Evolutionary conservation across 352 stramenopile genomes (phyloP).

Genomic region (Phytophthora colocasiae): DNA sequence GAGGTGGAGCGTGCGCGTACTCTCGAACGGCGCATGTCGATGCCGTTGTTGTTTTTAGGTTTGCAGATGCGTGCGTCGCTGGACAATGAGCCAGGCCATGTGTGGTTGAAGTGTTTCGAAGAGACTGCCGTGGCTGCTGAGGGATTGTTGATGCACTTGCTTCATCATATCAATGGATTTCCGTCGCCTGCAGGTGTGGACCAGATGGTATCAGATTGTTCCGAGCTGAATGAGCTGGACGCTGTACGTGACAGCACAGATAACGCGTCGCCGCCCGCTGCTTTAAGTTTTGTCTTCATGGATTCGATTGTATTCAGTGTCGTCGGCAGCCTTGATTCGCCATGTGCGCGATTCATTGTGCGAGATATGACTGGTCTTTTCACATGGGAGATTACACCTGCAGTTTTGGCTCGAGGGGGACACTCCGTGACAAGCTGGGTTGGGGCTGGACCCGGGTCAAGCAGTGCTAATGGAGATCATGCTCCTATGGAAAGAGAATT

Average conservation of each 20-base stretch:
- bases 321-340: conserved; percentile 80
- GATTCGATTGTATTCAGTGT: conserved; percentile 88
- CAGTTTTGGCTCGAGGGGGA: conserved; percentile 26
- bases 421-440: conserved; percentile 33
- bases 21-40: conserved; percentile 73
- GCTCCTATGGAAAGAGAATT: conserved; percentile 47
- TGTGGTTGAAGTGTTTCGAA: conserved; percentile 85
- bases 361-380: conserved; percentile 88
- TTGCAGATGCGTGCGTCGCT: conserved; percentile 87
- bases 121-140: conserved; percentile 85
- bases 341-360: conserved; percentile 78
- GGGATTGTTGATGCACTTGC: conserved; percentile 83
- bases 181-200: conserved; percentile 84
- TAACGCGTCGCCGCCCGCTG: conserved; percentile 38
- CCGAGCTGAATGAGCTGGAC: conserved; percentile 67
- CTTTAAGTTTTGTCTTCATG: conserved; percentile 91
- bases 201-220: conserved; percentile 85
- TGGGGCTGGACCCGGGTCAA: neutral
- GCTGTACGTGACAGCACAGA: conserved; percentile 33
- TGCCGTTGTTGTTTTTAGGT: conserved; percentile 84
- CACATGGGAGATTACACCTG: conserved; percentile 82
- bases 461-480: conserved; percentile 7
- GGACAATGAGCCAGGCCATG: conserved; percentile 72
- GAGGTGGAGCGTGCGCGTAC: conserved; percentile 79
- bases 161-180: conserved; percentile 89